Conservation (phyloP, 805 yeast genomes). For the Isabelozyma heimii region DNA sequence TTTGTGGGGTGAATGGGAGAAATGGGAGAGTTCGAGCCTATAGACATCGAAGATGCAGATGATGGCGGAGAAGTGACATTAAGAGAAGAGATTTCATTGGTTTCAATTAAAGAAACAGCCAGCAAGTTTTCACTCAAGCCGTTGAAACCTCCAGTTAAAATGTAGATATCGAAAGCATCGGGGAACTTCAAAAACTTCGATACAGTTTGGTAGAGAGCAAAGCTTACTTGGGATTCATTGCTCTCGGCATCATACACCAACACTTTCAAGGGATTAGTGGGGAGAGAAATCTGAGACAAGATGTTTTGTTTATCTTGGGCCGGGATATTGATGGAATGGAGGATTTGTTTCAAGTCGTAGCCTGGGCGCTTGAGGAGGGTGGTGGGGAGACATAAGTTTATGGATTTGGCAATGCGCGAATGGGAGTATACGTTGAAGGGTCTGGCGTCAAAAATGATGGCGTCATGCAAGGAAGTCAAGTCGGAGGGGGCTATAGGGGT, state of each 20-base stretch:
- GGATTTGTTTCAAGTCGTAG: slow-evolving; percentile 28
- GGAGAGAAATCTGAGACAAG: neutral
- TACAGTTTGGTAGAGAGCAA: slow-evolving; percentile 32
- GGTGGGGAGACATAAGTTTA: slow-evolving; percentile 43
- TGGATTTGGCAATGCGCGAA: slow-evolving; percentile 26
- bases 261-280: slow-evolving; percentile 11
- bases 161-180: slow-evolving; percentile 15
- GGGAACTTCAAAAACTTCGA: slow-evolving; percentile 22
- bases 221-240: slow-evolving; percentile 13
- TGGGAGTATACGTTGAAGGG: slow-evolving; percentile 34
- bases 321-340: slow-evolving; percentile 28
- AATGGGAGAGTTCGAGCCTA: slow-evolving; percentile 3
- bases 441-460: slow-evolving; percentile 34
- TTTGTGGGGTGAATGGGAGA: slow-evolving; percentile 1
- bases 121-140: neutral
- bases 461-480: slow-evolving; percentile 2
- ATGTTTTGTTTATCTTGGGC: slow-evolving; percentile 9
- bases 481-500: neutral
- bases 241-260: slow-evolving; percentile 36
- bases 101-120: neutral
- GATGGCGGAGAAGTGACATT: slow-evolving; percentile 1
- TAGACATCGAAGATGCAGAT: slow-evolving; percentile 7
- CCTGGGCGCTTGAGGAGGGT: slow-evolving; percentile 40
- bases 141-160: slow-evolving; percentile 27
- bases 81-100: neutral